phyloP scores from a whole-genome alignment of 1,139 yeast species.

The Magnusiomyces starmeri region DNA sequence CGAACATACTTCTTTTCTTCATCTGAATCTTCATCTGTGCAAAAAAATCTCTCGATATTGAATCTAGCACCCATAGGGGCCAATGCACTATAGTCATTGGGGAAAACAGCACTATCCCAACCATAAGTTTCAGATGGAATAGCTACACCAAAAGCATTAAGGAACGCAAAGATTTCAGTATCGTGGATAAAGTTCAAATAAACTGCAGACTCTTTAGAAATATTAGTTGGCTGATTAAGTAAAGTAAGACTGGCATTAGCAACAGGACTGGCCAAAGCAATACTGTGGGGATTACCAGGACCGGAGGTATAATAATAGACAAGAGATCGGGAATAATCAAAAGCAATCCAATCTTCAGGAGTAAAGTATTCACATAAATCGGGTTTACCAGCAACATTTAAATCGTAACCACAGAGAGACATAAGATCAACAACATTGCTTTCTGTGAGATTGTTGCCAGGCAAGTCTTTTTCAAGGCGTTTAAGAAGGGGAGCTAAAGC shows the following conservation, averaged over 20 bases:
- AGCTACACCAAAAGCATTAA: constrained; percentile 47
- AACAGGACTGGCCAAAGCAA: constrained; percentile 43
- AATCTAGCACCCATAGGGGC: constrained; percentile 55
- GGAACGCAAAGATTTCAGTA: constrained; percentile 45
- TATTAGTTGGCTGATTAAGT: constrained; percentile 35
- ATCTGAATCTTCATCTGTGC: constrained; percentile 26
- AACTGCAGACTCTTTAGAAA: constrained; percentile 32
- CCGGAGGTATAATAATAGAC: constrained; percentile 46
- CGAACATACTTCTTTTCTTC: constrained; percentile 39
- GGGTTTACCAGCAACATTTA: constrained; percentile 48
- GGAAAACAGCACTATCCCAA: constrained; percentile 35
- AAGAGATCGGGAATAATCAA: constrained; percentile 43
- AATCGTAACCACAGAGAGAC: constrained; percentile 50
- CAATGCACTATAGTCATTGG: constrained; percentile 39
- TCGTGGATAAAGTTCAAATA: constrained; percentile 53
- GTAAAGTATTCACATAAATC: constrained; percentile 50
- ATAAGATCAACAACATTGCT: constrained; percentile 42
- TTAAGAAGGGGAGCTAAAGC: constrained; percentile 33
- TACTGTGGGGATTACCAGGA: constrained; percentile 44
- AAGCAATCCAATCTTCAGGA: constrained; percentile 46
- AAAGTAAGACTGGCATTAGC: constrained; percentile 45
- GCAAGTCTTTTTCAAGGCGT: constrained; percentile 36
- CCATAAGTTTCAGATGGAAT: constrained; percentile 36
- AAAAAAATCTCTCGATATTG: constrained; percentile 45
- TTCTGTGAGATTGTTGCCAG: constrained; percentile 39